Base-by-base conservation (phyloP, 73 alveolate genomes). In the Paramecium sexaurelia region DNA sequence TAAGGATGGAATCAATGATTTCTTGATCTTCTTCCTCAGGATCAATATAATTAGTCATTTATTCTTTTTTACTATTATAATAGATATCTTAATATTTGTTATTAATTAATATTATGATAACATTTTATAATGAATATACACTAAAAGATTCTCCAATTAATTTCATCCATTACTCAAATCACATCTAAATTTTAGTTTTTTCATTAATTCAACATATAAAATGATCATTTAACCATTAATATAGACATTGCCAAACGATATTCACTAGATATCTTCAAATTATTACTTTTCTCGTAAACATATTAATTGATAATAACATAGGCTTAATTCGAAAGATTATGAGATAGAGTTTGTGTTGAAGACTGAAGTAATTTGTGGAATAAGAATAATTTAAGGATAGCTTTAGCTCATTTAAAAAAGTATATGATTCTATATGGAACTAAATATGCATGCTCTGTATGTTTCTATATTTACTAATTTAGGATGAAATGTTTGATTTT, bases 401-500 rank as follows among this genome's bases (percentile, higher is more conserved):
- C 78, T 66, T 66, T 75, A 55, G 93, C 32, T 40, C 37, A 41
- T 61, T 61, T 32, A 86, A 61, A 55, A 85, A 85, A 84, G 92
- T 85, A 85, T 35, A 40, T 56, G 17, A 55, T 56, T n/a, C 61
- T 56, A 33, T 85, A 85, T 36, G 92, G 61, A 56, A 87, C 92
- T 85, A 37, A 33, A 26, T 85, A 85, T 57, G 85, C 93, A 17
- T 86, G 93, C 93, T 32, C 86, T 71, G 86, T 71, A 68, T 1
- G 13, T 51, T 43, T 7, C 1, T 43, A 10, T 35, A 43, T 43
- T 13, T 13, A 10, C 8, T 24, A 75, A 13, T 37, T 5, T 37
- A 87, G 85, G 93, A 87, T 87, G 91, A 88, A 43, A 88, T 88
- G 94, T 88, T 88, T 39, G 94, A 88, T 88, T 88, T 88, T 85